A percentile compares a stretch with the other conserved stretches of the same genome.
Conservation (phyloP, 495 filamentous ascomycete genomes). For the Penicillium ochrochloron region DNA sequence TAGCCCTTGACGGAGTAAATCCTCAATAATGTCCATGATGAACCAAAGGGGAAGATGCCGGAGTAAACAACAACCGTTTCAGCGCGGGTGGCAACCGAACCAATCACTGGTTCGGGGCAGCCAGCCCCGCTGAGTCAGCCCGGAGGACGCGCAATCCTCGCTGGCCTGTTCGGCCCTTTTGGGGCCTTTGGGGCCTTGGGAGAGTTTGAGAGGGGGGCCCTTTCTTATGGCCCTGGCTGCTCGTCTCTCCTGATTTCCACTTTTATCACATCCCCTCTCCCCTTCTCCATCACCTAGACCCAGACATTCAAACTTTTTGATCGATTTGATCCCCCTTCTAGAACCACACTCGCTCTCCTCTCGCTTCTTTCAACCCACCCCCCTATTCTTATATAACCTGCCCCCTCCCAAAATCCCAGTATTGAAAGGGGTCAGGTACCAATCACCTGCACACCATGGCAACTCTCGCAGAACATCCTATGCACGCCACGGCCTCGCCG, state of each 20-base stretch:
- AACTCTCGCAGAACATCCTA: slow-evolving; percentile 48
- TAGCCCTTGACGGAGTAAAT: neutral
- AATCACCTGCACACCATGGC: slow-evolving; percentile 39
- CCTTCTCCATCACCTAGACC: slow-evolving; percentile 11
- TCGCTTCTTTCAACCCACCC: slow-evolving; percentile 12
- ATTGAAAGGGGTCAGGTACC: slow-evolving; percentile 11
- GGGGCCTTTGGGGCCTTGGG: neutral
- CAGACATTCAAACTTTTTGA: neutral
- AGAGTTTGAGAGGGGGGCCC: neutral
- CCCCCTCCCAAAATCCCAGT: slow-evolving; percentile 6
- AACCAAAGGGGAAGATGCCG: neutral
- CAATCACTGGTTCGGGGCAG: slow-evolving; percentile 12
- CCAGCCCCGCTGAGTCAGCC: slow-evolving; percentile 39
- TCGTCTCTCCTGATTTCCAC: slow-evolving; percentile 17
- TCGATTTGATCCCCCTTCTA: slow-evolving; percentile 7
- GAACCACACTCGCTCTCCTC: slow-evolving; percentile 15
- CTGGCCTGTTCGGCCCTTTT: slow-evolving; percentile 15
- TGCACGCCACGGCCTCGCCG: slow-evolving; percentile 31
- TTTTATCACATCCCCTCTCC: slow-evolving; percentile 9
- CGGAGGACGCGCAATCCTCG: slow-evolving; percentile 45
- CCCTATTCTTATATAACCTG: slow-evolving; percentile 7
- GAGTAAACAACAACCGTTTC: slow-evolving; percentile 23
- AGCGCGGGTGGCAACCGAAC: slow-evolving; percentile 10
- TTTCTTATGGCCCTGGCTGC: slow-evolving; percentile 2
- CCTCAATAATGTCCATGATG: neutral